These are phyloP conservation scores for Elsinoe batatas DNA, from an alignment of 2,329 filamentous ascomycete species.

Conservation along the genomic window DNA sequence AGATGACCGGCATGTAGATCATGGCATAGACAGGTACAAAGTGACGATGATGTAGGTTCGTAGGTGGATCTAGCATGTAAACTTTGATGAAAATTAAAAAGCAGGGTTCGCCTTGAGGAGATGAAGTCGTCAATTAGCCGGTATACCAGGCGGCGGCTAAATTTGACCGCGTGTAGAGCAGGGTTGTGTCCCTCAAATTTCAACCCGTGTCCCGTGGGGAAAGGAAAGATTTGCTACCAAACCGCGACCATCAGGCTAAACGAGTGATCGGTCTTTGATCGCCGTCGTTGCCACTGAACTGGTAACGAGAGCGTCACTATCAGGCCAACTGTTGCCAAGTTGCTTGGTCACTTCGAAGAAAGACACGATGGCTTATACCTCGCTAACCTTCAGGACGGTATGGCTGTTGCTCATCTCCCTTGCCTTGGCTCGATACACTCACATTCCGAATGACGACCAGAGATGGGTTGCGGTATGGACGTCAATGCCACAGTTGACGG, in stretches of 20 bases:
- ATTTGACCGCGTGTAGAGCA: background rate
- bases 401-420: background rate
- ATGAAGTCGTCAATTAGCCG: background rate
- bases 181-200: background rate
- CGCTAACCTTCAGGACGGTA: background rate
- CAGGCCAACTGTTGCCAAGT: background rate
- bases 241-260: constrained; percentile 4
- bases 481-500: constrained; percentile 56
- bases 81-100: background rate
- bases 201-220: background rate
- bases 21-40: background rate
- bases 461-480: constrained; percentile 56
- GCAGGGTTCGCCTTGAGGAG: background rate
- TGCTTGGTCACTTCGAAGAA: background rate
- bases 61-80: background rate
- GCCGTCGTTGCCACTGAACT: background rate
- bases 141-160: constrained; percentile 7
- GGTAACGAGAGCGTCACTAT: background rate
- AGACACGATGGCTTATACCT: background rate
- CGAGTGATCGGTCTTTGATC: background rate
- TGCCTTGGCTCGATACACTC: background rate
- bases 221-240: background rate
- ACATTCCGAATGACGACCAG: background rate
- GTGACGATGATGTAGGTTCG: background rate
- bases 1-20: background rate